phyloP scores from a whole-genome alignment of 164 flowering plant species.

The Macadamia tetraphylla region DNA sequence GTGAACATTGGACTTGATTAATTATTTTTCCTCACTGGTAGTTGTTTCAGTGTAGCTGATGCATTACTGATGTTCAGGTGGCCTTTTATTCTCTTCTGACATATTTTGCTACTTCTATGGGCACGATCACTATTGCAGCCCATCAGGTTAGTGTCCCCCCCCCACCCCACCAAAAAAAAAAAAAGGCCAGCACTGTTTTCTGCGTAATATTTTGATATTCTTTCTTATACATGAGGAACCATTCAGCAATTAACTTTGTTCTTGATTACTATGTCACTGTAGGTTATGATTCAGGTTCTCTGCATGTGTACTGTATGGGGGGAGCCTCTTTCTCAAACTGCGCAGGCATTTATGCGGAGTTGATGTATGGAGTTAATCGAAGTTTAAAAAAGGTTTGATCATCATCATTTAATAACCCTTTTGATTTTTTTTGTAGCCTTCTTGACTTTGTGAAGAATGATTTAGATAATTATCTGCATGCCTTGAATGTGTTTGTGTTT shows the following conservation, averaged over 20 bases:
- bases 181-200: neutral
- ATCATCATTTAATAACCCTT: neutral
- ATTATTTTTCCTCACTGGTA: neutral
- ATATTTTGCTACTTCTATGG: conserved; percentile 84
- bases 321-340: conserved; percentile 97
- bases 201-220: neutral
- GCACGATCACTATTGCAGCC: conserved; percentile 56
- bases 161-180: no score
- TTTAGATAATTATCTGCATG: no score
- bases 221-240: neutral
- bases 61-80: conserved; percentile 34
- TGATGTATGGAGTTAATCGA: conserved; percentile 62
- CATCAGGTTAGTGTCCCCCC: conserved; percentile 57
- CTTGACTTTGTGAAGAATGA: no score
- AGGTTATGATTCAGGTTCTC: conserved; percentile 83
- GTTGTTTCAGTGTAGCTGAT: conserved; percentile 7
- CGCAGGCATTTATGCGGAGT: conserved; percentile 97
- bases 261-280: conserved; percentile 5
- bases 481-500: no score
- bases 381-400: conserved; percentile 66
- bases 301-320: conserved; percentile 85
- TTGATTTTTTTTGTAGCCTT: no score
- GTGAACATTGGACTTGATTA: conserved; percentile 26
- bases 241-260: neutral
- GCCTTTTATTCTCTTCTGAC: conserved; percentile 70